These are phyloP conservation scores for Daucus carota DNA, from an alignment of 129 eudicot genomes.

Conservation along the genomic window DH1_v3.0 NC_030381.2:39239001-39239500, in stretches of 20 bases:
- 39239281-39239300: conserved; percentile 39
- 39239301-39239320: conserved; percentile 25
- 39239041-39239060: conserved; percentile 13
- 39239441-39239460: too few relatives aligned
- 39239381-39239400: neutral
- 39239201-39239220: conserved; percentile 1
- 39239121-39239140: conserved; percentile 4
- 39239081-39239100: neutral
- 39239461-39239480: too few relatives aligned
- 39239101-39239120: too few relatives aligned
- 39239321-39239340: conserved; percentile 21
- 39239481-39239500: too few relatives aligned
- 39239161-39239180: conserved; percentile 23
- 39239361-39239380: conserved; percentile 3
- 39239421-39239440: too few relatives aligned
- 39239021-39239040: neutral
- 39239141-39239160: conserved; percentile 23
- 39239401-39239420: too few relatives aligned
- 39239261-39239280: conserved; percentile 34
- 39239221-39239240: conserved; percentile 16
- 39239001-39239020: neutral
- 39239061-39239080: neutral
- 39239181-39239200: neutral
- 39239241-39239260: conserved; percentile 16
- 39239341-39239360: neutral